A percentile compares a stretch with the other conserved stretches of the same genome.
phyloP scores from a whole-genome alignment of 2,329 filamentous ascomycete species.

The Fusarium chlamydosporum region DNA sequence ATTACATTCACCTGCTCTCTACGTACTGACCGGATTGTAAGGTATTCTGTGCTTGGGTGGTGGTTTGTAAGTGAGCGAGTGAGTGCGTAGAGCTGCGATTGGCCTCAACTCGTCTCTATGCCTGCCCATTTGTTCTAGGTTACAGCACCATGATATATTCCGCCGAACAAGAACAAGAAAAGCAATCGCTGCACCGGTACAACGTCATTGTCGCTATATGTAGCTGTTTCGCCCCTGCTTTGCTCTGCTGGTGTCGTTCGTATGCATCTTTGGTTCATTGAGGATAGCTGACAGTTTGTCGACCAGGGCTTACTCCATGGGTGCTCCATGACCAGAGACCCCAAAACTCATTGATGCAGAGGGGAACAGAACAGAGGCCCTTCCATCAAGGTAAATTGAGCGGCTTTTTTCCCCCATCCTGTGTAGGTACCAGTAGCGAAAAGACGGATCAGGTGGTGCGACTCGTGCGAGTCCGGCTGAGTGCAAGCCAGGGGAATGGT shows the following conservation, averaged over 20 bases:
- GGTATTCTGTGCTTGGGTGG: neutral
- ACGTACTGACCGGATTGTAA: neutral
- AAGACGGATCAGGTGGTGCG: slow-evolving; percentile 42
- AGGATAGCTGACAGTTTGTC: slow-evolving; percentile 2
- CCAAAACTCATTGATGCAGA: neutral
- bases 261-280: neutral
- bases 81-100: neutral
- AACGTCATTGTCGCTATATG: slow-evolving; percentile 11
- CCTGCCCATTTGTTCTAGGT: neutral
- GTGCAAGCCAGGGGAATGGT: slow-evolving; percentile 36
- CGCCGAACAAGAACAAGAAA: slow-evolving; percentile 16
- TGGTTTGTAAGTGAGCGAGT: slow-evolving; percentile 4
- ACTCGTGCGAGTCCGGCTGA: slow-evolving; percentile 48
- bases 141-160: slow-evolving; percentile 13
- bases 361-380: neutral
- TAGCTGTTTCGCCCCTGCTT: slow-evolving; percentile 10
- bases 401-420: neutral
- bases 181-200: neutral
- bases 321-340: neutral
- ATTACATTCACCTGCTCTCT: slow-evolving; percentile 4
- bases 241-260: neutral
- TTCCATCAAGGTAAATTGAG: neutral
- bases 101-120: neutral
- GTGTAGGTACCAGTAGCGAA: neutral
- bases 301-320: neutral